A percentile compares a stretch with the other conserved stretches of the same genome.
phyloP scores from a whole-genome alignment of 2,329 filamentous ascomycete species.

The Beauveria caledonica region DNA sequence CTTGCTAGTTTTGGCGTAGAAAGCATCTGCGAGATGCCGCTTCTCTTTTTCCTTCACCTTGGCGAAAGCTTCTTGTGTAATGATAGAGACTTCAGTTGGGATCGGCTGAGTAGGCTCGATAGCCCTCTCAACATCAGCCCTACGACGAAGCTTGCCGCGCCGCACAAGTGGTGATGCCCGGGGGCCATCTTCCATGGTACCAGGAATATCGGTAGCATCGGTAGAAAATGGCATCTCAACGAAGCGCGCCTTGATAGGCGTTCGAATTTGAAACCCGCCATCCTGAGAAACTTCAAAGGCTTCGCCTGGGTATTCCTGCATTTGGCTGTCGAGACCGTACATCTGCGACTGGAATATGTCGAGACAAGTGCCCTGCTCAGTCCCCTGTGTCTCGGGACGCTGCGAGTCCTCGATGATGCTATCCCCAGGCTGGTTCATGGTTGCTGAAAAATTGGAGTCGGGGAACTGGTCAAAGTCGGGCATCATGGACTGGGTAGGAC shows the following conservation, averaged over 20 bases:
- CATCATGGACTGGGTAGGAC: conserved; percentile 39
- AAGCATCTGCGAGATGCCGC: conserved; percentile 44
- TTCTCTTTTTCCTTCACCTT: conserved; percentile 60
- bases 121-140: conserved; percentile 24
- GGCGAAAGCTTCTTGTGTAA: conserved; percentile 47
- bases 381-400: conserved; percentile 23
- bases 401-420: conserved; percentile 41
- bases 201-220: conserved; percentile 55
- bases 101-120: conserved; percentile 10
- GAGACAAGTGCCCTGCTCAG: conserved; percentile 41
- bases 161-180: conserved; percentile 60
- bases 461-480: conserved; percentile 50
- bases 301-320: conserved; percentile 41
- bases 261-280: conserved; percentile 63
- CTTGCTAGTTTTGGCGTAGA: conserved; percentile 79
- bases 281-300: conserved; percentile 75
- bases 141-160: conserved; percentile 46
- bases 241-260: conserved; percentile 63
- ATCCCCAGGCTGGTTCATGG: conserved; percentile 47
- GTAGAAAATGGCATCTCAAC: conserved; percentile 58
- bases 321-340: conserved; percentile 49
- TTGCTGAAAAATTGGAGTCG: conserved; percentile 54
- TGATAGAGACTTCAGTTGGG: background rate
- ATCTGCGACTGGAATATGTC: conserved; percentile 54
- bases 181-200: conserved; percentile 26